Base-by-base conservation (phyloP, 495 filamentous ascomycete genomes). In the Sordaria brevicollis region DNA sequence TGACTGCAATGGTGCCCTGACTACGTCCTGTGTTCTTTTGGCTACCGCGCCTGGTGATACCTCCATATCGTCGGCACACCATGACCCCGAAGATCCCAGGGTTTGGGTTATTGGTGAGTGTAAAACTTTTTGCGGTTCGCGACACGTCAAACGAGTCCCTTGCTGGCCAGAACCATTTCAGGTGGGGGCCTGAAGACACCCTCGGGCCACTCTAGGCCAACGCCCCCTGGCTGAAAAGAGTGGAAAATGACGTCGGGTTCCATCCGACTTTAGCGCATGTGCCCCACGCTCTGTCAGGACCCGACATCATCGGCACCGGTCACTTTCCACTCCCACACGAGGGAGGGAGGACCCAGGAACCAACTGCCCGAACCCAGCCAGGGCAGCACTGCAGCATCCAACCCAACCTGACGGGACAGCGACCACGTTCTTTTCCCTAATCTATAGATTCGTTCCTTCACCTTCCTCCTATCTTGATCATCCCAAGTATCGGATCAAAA, bases 281-380 rank as follows among this genome's bases (percentile, higher is more conserved):
- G 68, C 68, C 69, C 71, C 71, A 67, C 71, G 69, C 68, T 67
- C 34, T 57, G 29, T 65, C 66, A 68, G 70, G 70, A 68, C 70
- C 38, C 21, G 37, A 68, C 67, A 68, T 68, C 67, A 68, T 43
- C 25, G 66, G 36, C 4, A 57, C 49, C 13, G 33, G 49, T 31
- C 49, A 62, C 21, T 57, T 57, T 57, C 49, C 21, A 57, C 49
- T 31, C 25, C 35, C 1, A 57, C 1, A 57, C 25, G 49, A 62
- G 49, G 21, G 49, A 62, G 25, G 25, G 49, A 62, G 11, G 49
- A 62, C 25, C 49, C 49, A 62, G 49, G 49, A 62, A 57, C n/a
- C n/a, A n/a, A n/a, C 25, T 57, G 49, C 49, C 49, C 49, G 49
- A 57, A 31, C 49, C 49, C 49, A 17, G 49, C 49, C 49, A 17